Evolutionary conservation across 805 yeast genomes (phyloP), one percentile per base, ranked within the genome.

Genomic region (Metschnikowia hibisci): DNA sequence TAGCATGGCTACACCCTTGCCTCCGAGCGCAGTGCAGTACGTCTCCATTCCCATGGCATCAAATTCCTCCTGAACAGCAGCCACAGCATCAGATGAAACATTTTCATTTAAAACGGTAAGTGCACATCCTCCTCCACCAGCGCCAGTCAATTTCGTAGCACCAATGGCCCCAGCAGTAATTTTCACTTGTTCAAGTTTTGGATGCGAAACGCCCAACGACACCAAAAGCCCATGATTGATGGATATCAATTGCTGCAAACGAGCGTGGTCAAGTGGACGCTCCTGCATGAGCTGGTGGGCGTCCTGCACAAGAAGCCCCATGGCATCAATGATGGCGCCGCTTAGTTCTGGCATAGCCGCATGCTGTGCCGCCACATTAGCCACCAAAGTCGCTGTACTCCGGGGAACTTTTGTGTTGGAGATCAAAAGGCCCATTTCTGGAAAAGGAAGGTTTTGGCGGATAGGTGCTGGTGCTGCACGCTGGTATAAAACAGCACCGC

Each of bases 91-190:
- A 14, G 62, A 69, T 1, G 54, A 53, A 1, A 61, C 64, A 2
- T 67, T 70, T 32, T 76, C 80, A 37, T 77, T 68, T 12, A 90
- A 70, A 30, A 93, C 65, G 0, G 98, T 93, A 43, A 93, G 84
- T 9, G 98, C 96, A 70, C 99, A 93, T 2, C 99, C 99, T 39
- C 99, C 99, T 15, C 99, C 99, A 28, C 99, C 99, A 0, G 99
- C 99, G 32, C 99, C 99, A 0, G 99, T 93, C 42, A 93, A 74
- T 62, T 93, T 93, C 0, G 99, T 91, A 45, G 84, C 81, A 6
- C 99, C 99, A 13, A 93, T 62, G 44, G 78, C 55, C 39, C 72
- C 90, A 18, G 87, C 76, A n/a, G 79, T 67, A 15, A 77, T 64
- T 55, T 81, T 83, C 23, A 91, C 79, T 39, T 73, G 69, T 60